Evolutionary conservation across 306 rosid genomes (phyloP).

Genomic region (Rubus idaeus): DNA sequence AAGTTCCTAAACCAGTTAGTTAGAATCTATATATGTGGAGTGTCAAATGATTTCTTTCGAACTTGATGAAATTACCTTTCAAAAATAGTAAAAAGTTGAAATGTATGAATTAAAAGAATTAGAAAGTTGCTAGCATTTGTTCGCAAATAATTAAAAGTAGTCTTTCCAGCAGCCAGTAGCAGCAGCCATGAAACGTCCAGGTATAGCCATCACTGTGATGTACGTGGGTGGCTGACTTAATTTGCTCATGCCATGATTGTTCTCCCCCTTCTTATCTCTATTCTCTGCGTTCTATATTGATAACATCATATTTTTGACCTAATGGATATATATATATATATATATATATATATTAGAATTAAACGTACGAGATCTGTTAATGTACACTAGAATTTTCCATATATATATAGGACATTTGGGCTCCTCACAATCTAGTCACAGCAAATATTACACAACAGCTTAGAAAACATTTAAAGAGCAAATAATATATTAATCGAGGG

Average conservation of each 20-base stretch:
- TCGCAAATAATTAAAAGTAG: not conserved
- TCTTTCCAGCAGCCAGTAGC: not conserved
- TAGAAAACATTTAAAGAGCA: not conserved
- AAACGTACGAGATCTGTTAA: no score
- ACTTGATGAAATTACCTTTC: no score
- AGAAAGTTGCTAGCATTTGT: no score
- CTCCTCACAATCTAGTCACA: not conserved
- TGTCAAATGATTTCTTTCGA: no score
- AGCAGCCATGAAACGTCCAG: not conserved
- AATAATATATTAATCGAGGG: not conserved
- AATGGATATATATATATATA: no score
- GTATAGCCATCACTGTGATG: not conserved
- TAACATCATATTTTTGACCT: not conserved
- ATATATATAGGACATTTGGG: not conserved
- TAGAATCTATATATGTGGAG: no score
- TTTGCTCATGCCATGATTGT: not conserved
- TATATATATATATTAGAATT: no score
- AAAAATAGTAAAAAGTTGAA: no score
- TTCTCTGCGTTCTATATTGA: not conserved
- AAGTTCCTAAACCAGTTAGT: no score
- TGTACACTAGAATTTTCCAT: no score
- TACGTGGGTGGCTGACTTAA: not conserved
- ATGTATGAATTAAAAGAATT: no score
- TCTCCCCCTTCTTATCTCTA: not conserved
- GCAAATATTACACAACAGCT: not conserved